These are phyloP conservation scores for Penicillium pancosmium DNA, from an alignment of 495 filamentous ascomycete species.

Conservation along the genomic window DNA sequence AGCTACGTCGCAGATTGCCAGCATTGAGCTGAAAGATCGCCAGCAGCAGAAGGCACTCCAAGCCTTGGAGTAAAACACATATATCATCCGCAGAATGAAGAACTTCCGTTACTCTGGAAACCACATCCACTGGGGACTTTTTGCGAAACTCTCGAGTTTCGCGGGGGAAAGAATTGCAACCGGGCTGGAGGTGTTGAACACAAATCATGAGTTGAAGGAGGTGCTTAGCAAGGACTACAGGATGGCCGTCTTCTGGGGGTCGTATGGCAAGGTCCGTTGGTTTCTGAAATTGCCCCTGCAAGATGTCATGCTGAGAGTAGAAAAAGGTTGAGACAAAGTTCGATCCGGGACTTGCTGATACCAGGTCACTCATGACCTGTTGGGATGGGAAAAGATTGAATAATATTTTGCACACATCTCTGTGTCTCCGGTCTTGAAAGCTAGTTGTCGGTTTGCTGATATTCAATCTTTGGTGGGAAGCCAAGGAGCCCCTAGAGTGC, in stretches of 20 bases:
- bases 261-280: not conserved
- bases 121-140: not conserved
- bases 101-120: not conserved
- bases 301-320: not conserved
- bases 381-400: not conserved
- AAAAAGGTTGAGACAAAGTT: not conserved
- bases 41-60: slow-evolving; percentile 49
- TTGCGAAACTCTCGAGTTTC: not conserved
- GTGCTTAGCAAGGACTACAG: not conserved
- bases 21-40: slow-evolving; percentile 41
- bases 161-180: not conserved
- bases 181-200: not conserved
- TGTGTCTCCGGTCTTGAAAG: not conserved
- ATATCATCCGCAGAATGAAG: not conserved
- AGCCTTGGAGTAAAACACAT: slow-evolving; percentile 31
- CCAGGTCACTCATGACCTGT: not conserved
- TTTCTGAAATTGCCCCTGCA: not conserved
- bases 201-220: not conserved
- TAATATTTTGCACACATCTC: not conserved
- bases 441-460: not conserved
- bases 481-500: not conserved
- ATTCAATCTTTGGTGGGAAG: not conserved
- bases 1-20: slow-evolving; percentile 48
- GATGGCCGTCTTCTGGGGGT: not conserved
- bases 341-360: not conserved